Conservation (phyloP, 768 basidiomycete species). For the Lactarius psammicola region DNA sequence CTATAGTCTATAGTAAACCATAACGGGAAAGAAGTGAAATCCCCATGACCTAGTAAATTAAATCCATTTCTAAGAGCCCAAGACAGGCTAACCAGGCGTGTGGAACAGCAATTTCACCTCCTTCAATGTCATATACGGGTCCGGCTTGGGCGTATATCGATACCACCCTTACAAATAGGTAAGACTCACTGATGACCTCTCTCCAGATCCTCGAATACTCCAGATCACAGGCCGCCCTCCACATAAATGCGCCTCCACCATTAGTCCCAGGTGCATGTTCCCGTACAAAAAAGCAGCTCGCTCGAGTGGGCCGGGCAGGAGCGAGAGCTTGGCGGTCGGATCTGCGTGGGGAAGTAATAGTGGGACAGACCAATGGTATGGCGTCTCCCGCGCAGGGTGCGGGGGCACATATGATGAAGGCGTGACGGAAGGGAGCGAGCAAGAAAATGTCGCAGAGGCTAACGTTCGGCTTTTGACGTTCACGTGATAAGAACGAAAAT, state of each 20-base stretch:
- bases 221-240: slow-evolving; percentile 60
- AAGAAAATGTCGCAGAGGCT: slow-evolving; percentile 63
- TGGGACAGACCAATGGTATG: slow-evolving; percentile 84
- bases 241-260: slow-evolving; percentile 81
- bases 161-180: slow-evolving; percentile 36
- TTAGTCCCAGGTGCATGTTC: slow-evolving; percentile 51
- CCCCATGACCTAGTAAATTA: too few relatives aligned
- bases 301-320: slow-evolving; percentile 32
- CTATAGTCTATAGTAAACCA: too few relatives aligned
- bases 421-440: slow-evolving; percentile 43
- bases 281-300: slow-evolving; percentile 65
- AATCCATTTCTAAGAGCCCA: background rate
- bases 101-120: slow-evolving; percentile 2
- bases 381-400: slow-evolving; percentile 84
- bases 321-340: slow-evolving; percentile 31
- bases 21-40: too few relatives aligned
- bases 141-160: slow-evolving; percentile 50
- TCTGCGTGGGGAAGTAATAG: slow-evolving; percentile 71
- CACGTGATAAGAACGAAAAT: slow-evolving; percentile 9
- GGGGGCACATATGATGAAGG: slow-evolving; percentile 85
- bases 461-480: slow-evolving; percentile 66
- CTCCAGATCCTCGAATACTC: slow-evolving; percentile 63
- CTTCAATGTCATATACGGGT: slow-evolving; percentile 56
- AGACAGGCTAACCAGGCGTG: too few relatives aligned
- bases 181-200: slow-evolving; percentile 60